phyloP scores from a whole-genome alignment of 805 yeast genomes.

The Starmerella davenportii region DNA sequence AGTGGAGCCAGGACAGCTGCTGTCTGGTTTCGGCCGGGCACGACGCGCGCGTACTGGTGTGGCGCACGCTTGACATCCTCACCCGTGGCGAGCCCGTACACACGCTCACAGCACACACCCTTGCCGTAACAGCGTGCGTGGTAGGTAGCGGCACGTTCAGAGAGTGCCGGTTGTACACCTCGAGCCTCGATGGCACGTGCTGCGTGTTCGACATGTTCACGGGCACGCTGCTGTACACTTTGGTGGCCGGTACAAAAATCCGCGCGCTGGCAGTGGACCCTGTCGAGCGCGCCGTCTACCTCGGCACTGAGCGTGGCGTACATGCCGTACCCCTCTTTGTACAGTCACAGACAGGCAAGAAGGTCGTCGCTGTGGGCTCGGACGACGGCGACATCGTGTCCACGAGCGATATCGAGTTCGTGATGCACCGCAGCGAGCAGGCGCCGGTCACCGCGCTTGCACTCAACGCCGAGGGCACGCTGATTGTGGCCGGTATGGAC shows the following conservation, averaged over 20 bases:
- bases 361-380: conserved; percentile 38
- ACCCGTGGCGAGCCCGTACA: conserved; percentile 20
- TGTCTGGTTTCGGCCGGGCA: conserved; percentile 57
- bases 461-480: conserved; percentile 59
- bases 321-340: conserved; percentile 35
- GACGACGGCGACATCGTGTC: conserved; percentile 37
- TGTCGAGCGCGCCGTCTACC: conserved; percentile 55
- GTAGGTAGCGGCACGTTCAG: conserved; percentile 34
- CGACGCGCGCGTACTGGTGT: conserved; percentile 62
- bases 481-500: conserved; percentile 53
- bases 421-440: conserved; percentile 13
- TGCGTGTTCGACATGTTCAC: conserved; percentile 44
- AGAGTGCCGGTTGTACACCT: conserved; percentile 49
- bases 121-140: conserved; percentile 34
- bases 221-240: conserved; percentile 41
- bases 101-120: conserved; percentile 24
- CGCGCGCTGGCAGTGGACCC: conserved; percentile 52
- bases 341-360: conserved; percentile 23
- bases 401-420: conserved; percentile 29
- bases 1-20: conserved; percentile 43
- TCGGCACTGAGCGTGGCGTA: conserved; percentile 51
- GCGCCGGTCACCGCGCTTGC: conserved; percentile 33
- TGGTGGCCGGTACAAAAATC: conserved; percentile 45
- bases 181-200: conserved; percentile 57
- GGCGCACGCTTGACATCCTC: conserved; percentile 51